Percentiles rank a stretch among this genome's conserved stretches.
These are phyloP conservation scores for Gentiana macrophylla DNA, from an alignment of 257 asterid species.

Conservation along the genomic window DNA sequence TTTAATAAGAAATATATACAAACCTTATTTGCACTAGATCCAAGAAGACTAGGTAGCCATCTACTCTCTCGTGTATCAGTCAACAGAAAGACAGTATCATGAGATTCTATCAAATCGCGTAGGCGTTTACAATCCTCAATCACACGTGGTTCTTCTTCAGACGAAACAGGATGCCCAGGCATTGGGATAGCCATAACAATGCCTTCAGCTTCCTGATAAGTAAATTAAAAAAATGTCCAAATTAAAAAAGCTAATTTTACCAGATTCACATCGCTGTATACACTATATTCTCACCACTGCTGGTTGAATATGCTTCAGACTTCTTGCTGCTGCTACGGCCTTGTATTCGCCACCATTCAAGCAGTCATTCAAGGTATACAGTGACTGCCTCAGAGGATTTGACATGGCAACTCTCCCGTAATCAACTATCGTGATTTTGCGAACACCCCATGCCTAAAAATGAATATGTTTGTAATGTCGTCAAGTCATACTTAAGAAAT, in stretches of 20 bases:
- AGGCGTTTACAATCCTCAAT: constrained; percentile 62
- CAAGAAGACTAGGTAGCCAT: constrained; percentile 92
- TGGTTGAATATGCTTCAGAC: constrained; percentile 68
- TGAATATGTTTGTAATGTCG: neutral
- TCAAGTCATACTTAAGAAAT: neutral
- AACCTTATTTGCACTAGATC: constrained; percentile 87
- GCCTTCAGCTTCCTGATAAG: constrained; percentile 66
- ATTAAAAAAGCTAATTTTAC: constrained; percentile 20
- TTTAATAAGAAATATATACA: constrained; percentile 17
- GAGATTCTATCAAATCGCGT: constrained; percentile 58
- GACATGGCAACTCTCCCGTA: constrained; percentile 95
- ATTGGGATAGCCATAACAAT: constrained; percentile 88
- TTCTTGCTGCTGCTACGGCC: constrained; percentile 74
- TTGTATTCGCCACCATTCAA: constrained; percentile 85
- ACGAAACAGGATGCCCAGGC: constrained; percentile 88
- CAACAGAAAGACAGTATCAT: constrained; percentile 72
- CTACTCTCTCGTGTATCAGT: constrained; percentile 98
- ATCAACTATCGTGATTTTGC: constrained; percentile 75
- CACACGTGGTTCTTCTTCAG: constrained; percentile 58
- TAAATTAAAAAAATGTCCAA: constrained; percentile 1
- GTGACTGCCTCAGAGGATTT: constrained; percentile 88
- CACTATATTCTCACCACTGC: constrained; percentile 61
- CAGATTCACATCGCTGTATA: constrained; percentile 16
- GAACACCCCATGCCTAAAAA: constrained; percentile 94
- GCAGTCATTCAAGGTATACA: constrained; percentile 79